Base-by-base conservation (phyloP, 805 yeast genomes). In the Cyberlindnera xylosilytica region DNA sequence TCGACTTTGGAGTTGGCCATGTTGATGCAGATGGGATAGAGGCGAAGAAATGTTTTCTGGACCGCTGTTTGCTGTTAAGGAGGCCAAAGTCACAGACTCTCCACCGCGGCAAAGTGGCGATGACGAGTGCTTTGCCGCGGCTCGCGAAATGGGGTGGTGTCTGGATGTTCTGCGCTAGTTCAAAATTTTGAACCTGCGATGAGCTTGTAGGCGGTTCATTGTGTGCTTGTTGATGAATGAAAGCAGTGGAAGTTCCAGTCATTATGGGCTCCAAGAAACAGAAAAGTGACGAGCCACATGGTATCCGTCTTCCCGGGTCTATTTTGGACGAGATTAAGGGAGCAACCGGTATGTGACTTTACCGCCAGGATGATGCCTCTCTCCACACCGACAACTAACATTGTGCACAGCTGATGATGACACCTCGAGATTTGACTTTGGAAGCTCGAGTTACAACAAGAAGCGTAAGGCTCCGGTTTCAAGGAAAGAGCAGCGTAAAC, bases 251-350 rank as follows among this genome's bases (percentile, higher is more conserved):
- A n/a, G n/a, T n/a, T n/a, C n/a, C n/a, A n/a, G n/a, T n/a, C n/a
- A n/a, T n/a, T 8, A 51, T 46, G 46, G 42, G 45, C 5, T 39
- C 40, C 18, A 51, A 40, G 18, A 38, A 44, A 15, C 40, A 40
- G 10, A 37, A 41, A 10, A 36, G 39, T 6, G 51, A 45, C 1
- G 60, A 50, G 19, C 45, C 43, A 9, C 78, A 74, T 49, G 74
- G 69, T n/a, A 78, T 78, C 40, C 67, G 78, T 44, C 62, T 79
- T 18, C 85, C 85, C 2, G 81, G 80, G 2, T 52, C 61, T 27
- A 57, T 79, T 15, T 56, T 79, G 35, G 83, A 80, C 48, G 77
- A 76, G 57, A 65, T 79, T 65, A 74, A 58, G 51, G 53, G 44
- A n/a, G 15, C 41, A 4, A 44, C 36, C 11, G 42, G 47, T 41